Evolutionary conservation across 2,329 filamentous ascomycete genomes (phyloP).

Genomic region (Ceratocystis diversiconidia): DNA sequence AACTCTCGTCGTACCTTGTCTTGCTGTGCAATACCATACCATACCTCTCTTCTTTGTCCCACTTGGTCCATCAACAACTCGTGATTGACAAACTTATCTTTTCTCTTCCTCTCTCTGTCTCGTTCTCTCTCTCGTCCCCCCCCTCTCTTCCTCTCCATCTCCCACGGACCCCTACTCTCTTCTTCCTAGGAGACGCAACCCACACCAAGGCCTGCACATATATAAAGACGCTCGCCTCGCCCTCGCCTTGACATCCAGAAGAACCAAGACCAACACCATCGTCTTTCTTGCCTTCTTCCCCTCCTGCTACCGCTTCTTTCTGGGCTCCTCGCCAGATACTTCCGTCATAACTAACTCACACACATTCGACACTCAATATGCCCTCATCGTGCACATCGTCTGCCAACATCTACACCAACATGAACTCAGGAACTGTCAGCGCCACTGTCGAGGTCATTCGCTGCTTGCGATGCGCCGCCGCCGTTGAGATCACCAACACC

Average conservation of each 20-base stretch:
- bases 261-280: not conserved
- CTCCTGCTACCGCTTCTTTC: not conserved
- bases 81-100: not conserved
- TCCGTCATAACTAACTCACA: not conserved
- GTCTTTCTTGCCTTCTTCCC: not conserved
- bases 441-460: conserved; percentile 46
- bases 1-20: not conserved
- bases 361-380: conserved; percentile 26
- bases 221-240: not conserved
- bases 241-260: not conserved
- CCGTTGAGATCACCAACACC: conserved; percentile 46
- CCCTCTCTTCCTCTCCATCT: not conserved
- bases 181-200: not conserved
- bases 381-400: conserved; percentile 29
- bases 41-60: not conserved
- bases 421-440: conserved; percentile 34
- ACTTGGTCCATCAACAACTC: not conserved
- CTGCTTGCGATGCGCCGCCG: conserved; percentile 47
- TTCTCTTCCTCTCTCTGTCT: not conserved
- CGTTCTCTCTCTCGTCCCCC: not conserved
- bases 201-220: not conserved
- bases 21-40: conserved; percentile 3
- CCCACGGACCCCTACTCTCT: not conserved
- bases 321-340: not conserved
- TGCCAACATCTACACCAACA: conserved; percentile 28